Base-by-base conservation (phyloP, 257 asterid species). In the Ophiorrhiza pumila region DNA sequence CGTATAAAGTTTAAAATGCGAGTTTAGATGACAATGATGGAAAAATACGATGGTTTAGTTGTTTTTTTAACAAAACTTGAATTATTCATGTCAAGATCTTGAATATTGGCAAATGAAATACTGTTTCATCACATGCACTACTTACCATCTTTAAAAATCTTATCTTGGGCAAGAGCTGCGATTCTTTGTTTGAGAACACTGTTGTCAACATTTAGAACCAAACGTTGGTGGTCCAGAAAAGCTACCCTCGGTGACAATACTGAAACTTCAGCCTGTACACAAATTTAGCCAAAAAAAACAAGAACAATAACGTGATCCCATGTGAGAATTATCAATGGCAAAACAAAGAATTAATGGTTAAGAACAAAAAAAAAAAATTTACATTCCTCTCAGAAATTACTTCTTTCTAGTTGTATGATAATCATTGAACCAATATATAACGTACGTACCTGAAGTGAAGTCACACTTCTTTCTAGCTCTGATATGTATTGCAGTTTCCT, bases 141-240 rank as follows among this genome's bases (percentile, higher is more conserved):
- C 53, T 79, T 79, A 93, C 98, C 98, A 75, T 93, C 97, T 84
- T 91, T 93, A 83, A 93, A 91, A 64, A 93, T 81, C 82, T 93
- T 89, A 81, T 93, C 98, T 76, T 93, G 97, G 52, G 96, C 92
- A 57, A 93, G 87, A 77, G 98, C 98, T 55, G 98, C 97, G 13
- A 93, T 89, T 75, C 96, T 87, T 83, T 93, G 98, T 86, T 89
- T 93, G 83, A 93, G 94, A 73, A 87, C 94, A 72, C 96, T 87
- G 82, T 93, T 93, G 77, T 93, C 98, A 25, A 91, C 94, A 71
- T 87, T 86, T 17, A 93, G 85, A 63, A 89, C 87, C 79, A 93
- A 72, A 2, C 98, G 87, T 77, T 91, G 98, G 84, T 93, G 98
- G 89, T 91, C 98, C 89, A 93, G 78, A 82, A 82, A 93, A 69